Conservation (phyloP, 345 rosid species). For the Adansonia digitata region DNA sequence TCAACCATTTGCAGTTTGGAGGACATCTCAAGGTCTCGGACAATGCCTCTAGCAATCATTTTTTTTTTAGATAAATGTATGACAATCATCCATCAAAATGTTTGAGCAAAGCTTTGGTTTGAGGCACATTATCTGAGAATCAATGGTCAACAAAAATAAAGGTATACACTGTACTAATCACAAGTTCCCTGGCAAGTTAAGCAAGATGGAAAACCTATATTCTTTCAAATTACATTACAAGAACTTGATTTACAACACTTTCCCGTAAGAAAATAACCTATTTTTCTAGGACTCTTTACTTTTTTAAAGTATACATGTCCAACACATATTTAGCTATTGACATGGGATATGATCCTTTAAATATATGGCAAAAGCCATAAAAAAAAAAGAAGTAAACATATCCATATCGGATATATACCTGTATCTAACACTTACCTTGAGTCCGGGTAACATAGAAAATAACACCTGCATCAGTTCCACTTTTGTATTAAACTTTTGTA, state of each 20-base stretch:
- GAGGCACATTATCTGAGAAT: background rate
- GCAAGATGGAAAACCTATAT: slow-evolving; percentile 4
- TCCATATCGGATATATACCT: no score
- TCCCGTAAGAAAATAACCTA: slow-evolving; percentile 15
- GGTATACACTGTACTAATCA: background rate
- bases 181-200: background rate
- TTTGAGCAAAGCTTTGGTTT: background rate
- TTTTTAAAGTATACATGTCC: no score
- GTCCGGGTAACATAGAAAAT: no score
- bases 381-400: no score
- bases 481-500: slow-evolving; percentile 35
- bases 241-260: slow-evolving; percentile 25
- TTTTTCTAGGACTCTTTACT: no score
- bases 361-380: no score
- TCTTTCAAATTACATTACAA: slow-evolving; percentile 31
- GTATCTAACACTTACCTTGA: no score
- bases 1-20: background rate
- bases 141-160: background rate
- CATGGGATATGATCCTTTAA: no score
- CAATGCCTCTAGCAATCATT: background rate
- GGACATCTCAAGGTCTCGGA: background rate
- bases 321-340: no score
- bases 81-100: background rate
- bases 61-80: background rate
- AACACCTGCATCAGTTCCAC: slow-evolving; percentile 23